Evolutionary conservation across 2,329 filamentous ascomycete species (phyloP).

Genomic region (Venturia pyrina): DNA sequence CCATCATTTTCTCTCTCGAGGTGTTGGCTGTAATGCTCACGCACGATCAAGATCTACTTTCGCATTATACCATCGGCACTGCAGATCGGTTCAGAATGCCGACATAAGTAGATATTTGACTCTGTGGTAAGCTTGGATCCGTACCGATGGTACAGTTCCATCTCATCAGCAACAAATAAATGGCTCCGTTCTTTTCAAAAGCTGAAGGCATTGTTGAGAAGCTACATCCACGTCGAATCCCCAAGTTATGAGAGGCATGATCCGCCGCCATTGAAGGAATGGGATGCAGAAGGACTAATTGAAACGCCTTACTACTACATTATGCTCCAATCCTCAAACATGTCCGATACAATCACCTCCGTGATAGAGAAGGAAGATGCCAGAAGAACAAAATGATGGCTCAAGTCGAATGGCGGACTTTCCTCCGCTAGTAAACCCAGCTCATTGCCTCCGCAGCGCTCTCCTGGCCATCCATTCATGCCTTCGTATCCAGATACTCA

Average conservation of each 20-base stretch:
- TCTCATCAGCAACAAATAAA: conserved; percentile 34
- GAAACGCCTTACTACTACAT: conserved; percentile 60
- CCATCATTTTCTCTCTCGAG: not conserved
- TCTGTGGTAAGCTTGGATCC: not conserved
- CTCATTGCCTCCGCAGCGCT: too few species aligned
- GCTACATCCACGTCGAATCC: conserved; percentile 60
- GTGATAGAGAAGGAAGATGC: conserved; percentile 46
- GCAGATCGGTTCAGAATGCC: not conserved
- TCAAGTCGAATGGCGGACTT: conserved; percentile 40
- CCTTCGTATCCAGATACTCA: too few species aligned
- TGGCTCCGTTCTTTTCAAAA: conserved; percentile 42
- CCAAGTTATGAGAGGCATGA: conserved; percentile 47
- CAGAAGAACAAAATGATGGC: conserved; percentile 41
- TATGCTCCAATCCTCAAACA: conserved; percentile 48
- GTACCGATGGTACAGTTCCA: conserved; percentile 60
- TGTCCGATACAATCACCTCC: conserved; percentile 47
- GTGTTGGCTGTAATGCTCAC: not conserved
- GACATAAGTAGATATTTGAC: not conserved
- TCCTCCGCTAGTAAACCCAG: too few species aligned
- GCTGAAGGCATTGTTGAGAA: conserved; percentile 50
- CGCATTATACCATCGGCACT: not conserved
- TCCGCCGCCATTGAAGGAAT: conserved; percentile 43
- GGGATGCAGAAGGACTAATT: conserved; percentile 47
- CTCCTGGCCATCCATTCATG: too few species aligned
- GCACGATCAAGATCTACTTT: not conserved